Conservation (phyloP, 805 yeast species). For the Schwanniomyces yamadae region DNA sequence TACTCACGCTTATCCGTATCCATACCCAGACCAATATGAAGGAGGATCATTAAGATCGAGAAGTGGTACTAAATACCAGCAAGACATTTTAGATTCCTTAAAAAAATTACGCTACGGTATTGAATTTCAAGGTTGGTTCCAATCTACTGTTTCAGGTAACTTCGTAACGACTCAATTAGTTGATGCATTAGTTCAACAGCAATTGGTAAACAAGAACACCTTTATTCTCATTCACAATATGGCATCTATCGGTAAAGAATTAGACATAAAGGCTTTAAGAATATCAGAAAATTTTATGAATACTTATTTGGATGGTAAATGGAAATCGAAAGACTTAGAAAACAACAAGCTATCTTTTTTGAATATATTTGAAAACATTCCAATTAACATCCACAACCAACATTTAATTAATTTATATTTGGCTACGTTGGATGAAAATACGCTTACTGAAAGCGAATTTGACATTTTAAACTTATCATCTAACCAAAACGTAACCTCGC, state of each 20-base stretch:
- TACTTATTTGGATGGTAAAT: constrained; percentile 55
- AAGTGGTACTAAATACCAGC: constrained; percentile 66
- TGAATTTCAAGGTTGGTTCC: constrained; percentile 80
- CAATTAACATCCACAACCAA: constrained; percentile 64
- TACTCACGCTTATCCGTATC: constrained; percentile 68
- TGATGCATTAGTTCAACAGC: constrained; percentile 68
- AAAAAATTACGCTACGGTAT: constrained; percentile 63
- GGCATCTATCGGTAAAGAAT: constrained; percentile 61
- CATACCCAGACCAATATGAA: constrained; percentile 62
- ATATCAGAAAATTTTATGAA: constrained; percentile 61
- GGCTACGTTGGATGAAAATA: constrained; percentile 22
- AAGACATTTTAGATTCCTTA: constrained; percentile 61
- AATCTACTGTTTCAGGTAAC: constrained; percentile 66
- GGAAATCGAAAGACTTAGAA: constrained; percentile 63
- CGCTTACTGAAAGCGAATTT: constrained; percentile 23
- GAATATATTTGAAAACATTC: constrained; percentile 71
- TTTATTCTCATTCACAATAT: constrained; percentile 68
- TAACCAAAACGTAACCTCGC: constrained; percentile 44
- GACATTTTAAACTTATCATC: constrained; percentile 43
- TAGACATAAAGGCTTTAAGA: constrained; percentile 67
- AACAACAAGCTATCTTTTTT: constrained; percentile 59
- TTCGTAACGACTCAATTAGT: constrained; percentile 64
- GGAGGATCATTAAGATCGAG: constrained; percentile 60
- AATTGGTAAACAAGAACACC: constrained; percentile 53
- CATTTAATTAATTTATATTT: constrained; percentile 61